Evolutionary conservation across 139 green algal genomes (phyloP).

Genomic region (Chlorella vulgaris): DNA sequence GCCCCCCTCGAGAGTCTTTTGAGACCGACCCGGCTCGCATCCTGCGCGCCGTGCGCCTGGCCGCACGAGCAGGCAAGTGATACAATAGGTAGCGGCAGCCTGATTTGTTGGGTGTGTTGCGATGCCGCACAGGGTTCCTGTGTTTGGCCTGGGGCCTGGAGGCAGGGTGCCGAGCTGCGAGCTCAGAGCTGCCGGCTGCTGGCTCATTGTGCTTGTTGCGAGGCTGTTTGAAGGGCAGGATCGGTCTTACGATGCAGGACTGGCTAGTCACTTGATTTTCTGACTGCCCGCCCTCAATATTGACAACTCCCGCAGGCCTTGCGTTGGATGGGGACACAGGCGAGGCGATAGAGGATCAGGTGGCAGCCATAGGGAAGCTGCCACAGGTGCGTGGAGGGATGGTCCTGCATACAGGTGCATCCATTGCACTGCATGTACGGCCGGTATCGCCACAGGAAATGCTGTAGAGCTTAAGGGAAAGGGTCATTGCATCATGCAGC

Average conservation of each 20-base stretch:
- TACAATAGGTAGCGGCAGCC: not conserved
- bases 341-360: constrained; percentile 25
- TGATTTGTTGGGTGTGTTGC: not conserved
- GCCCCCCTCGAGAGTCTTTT: constrained; percentile 47
- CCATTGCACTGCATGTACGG: not conserved
- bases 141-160: no score
- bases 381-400: not conserved
- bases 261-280: not conserved
- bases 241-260: not conserved
- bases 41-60: constrained; percentile 62
- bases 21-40: constrained; percentile 55
- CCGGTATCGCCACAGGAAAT: not conserved
- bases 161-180: no score
- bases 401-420: not conserved
- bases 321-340: constrained; percentile 24
- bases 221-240: no score
- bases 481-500: no score
- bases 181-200: no score
- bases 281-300: not conserved
- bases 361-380: constrained; percentile 7
- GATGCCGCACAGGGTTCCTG: not conserved
- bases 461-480: no score
- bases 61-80: constrained; percentile 33
- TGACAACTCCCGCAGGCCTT: constrained; percentile 16
- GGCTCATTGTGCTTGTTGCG: no score